Base-by-base conservation (phyloP, 2,329 filamentous ascomycete genomes). In the Exophiala mesophila region DNA sequence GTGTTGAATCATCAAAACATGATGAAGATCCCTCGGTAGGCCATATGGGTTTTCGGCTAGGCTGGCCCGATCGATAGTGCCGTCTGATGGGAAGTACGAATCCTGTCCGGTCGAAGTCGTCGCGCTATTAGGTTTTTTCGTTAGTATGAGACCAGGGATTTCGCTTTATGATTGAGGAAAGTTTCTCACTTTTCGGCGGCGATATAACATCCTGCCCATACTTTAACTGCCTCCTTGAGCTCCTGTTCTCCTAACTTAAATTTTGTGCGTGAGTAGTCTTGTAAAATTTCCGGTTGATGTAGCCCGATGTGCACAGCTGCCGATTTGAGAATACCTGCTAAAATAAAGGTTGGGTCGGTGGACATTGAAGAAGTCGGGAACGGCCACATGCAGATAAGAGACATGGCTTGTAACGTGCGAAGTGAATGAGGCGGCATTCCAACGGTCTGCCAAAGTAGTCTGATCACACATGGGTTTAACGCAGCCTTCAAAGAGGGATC, bases 201-300 rank as follows among this genome's bases (percentile, higher is more conserved):
- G 35, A 52, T 51, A 15, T 41, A 45, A 19, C 49, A 48, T n/a
- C n/a, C n/a, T n/a, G n/a, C n/a, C 53, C 53, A 55, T 7, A 49
- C 47, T 30, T 35, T 43, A 12, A 48, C 31, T 5, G 41, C 42
- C 16, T 54, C 52, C 2, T 26, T 38, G 3, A 47, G 35, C 30
- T 55, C 53, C 6, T 9, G 28, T n/a, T 29, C 16, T 5, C 8
- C 49, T 10, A 55, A 34, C 29, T 33, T 34, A 19, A 33, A 37
- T 35, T 45, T 46, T 12, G 39, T 46, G 4, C 51, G 46, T 17
- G 49, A 55, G 34, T 49, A 55, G 19, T 55, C 48, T 24, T 40
- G 42, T 4, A 53, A 51, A 3, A 41, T 19, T 10, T 55, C 53
- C 10, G 53, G 51, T 18, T 44, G 45, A 32, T 55, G 53, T 9